Conservation (phyloP, 208 protist species). For the Leishmania aethiopica region DNA sequence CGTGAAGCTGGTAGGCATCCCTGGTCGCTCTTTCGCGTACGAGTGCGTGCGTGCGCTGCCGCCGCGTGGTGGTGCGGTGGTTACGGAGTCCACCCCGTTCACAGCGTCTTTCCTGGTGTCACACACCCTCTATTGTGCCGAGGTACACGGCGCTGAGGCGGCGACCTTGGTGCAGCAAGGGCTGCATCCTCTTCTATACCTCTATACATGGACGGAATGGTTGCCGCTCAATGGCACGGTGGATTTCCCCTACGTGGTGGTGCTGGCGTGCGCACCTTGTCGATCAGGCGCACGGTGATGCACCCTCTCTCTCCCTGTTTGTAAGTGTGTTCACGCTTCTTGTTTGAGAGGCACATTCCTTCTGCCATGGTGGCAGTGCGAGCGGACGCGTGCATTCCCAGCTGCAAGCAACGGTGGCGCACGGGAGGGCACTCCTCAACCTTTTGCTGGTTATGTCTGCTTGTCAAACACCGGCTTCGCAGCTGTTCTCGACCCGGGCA, state of each 20-base stretch:
- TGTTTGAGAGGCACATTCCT: not conserved
- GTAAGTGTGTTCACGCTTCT: not conserved
- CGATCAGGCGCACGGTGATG: not conserved
- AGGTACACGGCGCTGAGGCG: constrained; percentile 8
- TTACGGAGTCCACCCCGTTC: not conserved
- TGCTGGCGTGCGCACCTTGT: constrained; percentile 19
- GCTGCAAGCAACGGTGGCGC: not conserved
- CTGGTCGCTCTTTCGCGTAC: constrained; percentile 45
- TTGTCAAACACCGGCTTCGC: not conserved
- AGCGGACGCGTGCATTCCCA: not conserved
- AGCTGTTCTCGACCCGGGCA: not conserved
- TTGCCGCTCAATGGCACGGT: not conserved
- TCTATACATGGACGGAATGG: constrained; percentile 36
- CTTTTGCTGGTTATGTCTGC: not conserved
- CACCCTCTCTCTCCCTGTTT: not conserved
- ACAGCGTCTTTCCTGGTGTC: constrained; percentile 22
- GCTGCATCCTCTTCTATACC: constrained; percentile 7
- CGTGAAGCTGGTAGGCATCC: constrained; percentile 61
- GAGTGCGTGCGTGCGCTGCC: constrained; percentile 16
- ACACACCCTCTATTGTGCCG: constrained; percentile 11
- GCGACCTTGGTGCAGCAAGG: constrained; percentile 7
- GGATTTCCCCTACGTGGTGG: constrained; percentile 18
- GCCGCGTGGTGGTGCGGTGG: not conserved
- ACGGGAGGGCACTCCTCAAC: not conserved
- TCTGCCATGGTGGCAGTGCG: not conserved